A percentile compares a stretch with the other conserved stretches of the same genome.
Conservation (phyloP, 441 rosid genomes). For the Manihot esculenta region DNA sequence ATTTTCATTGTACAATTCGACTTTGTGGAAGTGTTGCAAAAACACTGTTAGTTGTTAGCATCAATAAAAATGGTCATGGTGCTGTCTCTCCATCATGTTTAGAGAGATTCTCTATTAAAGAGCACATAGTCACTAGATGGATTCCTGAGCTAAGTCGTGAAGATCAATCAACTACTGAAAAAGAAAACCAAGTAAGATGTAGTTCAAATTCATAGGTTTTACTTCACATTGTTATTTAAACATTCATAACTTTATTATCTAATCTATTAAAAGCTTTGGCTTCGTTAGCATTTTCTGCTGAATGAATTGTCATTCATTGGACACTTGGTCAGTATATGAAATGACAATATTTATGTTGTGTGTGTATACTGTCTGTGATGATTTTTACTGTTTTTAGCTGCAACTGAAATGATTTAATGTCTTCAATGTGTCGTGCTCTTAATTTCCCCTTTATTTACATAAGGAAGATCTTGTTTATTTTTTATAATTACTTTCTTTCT, state of each 20-base stretch:
- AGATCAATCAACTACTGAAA: constrained; percentile 28
- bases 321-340: not conserved
- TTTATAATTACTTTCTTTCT: too few relatives aligned
- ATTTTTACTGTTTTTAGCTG: not conserved
- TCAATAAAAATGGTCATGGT: constrained; percentile 32
- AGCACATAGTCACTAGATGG: constrained; percentile 56
- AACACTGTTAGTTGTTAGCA: constrained; percentile 40
- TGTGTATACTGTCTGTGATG: not conserved
- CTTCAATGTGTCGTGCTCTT: not conserved
- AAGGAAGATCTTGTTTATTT: too few relatives aligned
- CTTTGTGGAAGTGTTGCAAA: constrained; percentile 62
- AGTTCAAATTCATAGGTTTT: not conserved
- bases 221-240: too few relatives aligned
- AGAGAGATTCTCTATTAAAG: constrained; percentile 44
- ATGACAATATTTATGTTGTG: not conserved
- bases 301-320: not conserved
- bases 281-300: not conserved
- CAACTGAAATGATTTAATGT: not conserved
- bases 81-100: constrained; percentile 36
- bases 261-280: constrained; percentile 21
- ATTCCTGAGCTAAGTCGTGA: constrained; percentile 57
- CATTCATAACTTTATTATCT: too few relatives aligned
- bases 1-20: constrained; percentile 47
- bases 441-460: too few relatives aligned
- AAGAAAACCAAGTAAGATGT: constrained; percentile 23